Conservation (phyloP, 768 basidiomycete genomes). For the Rhizopogon sp. region DNA sequence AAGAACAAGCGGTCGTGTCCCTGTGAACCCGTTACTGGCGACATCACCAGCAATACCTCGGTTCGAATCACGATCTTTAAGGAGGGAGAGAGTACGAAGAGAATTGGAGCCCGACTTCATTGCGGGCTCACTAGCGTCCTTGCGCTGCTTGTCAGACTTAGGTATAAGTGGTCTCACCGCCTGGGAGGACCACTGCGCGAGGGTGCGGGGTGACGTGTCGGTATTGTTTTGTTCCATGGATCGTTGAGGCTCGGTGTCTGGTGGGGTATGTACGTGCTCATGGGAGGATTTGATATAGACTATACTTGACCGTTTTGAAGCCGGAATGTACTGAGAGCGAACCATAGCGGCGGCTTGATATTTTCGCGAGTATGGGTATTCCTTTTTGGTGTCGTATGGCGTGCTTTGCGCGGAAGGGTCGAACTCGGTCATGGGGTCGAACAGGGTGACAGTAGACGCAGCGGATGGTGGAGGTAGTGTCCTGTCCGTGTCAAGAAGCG, state of each 20-base stretch:
- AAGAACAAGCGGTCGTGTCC: conserved; percentile 52
- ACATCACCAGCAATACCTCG: conserved; percentile 16
- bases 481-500: conserved; percentile 29
- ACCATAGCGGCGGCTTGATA: conserved; percentile 15
- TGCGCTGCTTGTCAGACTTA: conserved; percentile 46
- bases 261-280: conserved; percentile 22
- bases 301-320: conserved; percentile 51
- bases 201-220: conserved; percentile 22
- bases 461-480: conserved; percentile 42
- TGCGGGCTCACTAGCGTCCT: conserved; percentile 14
- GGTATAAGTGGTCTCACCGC: conserved; percentile 50
- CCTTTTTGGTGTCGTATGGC: conserved; percentile 43
- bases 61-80: conserved; percentile 53
- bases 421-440: conserved; percentile 34
- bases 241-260: not conserved
- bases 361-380: conserved; percentile 10
- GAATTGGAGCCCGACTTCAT: conserved; percentile 35
- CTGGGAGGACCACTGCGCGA: conserved; percentile 45
- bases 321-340: conserved; percentile 12
- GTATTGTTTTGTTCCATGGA: conserved; percentile 1
- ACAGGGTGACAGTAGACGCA: conserved; percentile 57
- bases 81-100: conserved; percentile 57
- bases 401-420: conserved; percentile 50
- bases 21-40: conserved; percentile 7
- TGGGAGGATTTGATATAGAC: conserved; percentile 57